These are phyloP conservation scores for Patellaria atrata DNA, from an alignment of 495 filamentous ascomycete genomes.

Conservation along the genomic window DNA sequence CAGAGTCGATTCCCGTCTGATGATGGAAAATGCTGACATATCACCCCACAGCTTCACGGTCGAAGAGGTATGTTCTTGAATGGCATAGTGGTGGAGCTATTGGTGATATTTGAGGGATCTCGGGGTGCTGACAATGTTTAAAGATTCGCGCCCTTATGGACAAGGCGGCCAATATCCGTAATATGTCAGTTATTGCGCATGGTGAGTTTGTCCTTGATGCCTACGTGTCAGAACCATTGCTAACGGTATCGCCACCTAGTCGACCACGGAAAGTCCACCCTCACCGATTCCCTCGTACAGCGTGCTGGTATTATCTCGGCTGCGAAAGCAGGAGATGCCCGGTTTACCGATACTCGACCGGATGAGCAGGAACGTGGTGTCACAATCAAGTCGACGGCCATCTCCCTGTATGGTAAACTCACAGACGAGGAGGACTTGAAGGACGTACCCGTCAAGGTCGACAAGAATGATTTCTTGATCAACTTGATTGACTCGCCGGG, in stretches of 20 bases:
- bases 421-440: slow-evolving; percentile 76
- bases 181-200: slow-evolving; percentile 99
- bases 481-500: slow-evolving; percentile 99
- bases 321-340: slow-evolving; percentile 87
- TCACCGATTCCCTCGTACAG: slow-evolving; percentile 97
- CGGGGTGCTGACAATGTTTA: slow-evolving; percentile 22
- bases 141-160: slow-evolving; percentile 93
- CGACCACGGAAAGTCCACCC: slow-evolving; percentile 99
- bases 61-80: slow-evolving; percentile 54
- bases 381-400: slow-evolving; percentile 99
- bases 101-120: background rate
- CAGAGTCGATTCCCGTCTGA: background rate
- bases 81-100: background rate
- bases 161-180: slow-evolving; percentile 92
- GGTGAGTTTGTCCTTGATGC: slow-evolving; percentile 33
- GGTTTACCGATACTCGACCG: slow-evolving; percentile 91
- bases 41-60: slow-evolving; percentile 75
- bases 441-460: slow-evolving; percentile 79
- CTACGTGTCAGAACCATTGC: background rate
- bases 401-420: slow-evolving; percentile 88
- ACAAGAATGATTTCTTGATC: slow-evolving; percentile 95
- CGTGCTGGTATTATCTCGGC: slow-evolving; percentile 99
- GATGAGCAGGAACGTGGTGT: slow-evolving; percentile 99
- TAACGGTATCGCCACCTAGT: slow-evolving; percentile 33
- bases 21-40: slow-evolving; percentile 16